Evolutionary conservation across 1,284 basidiomycete species (phyloP), one percentile per base, ranked within the genome.

Genomic region (Marasmius oreades): DNA sequence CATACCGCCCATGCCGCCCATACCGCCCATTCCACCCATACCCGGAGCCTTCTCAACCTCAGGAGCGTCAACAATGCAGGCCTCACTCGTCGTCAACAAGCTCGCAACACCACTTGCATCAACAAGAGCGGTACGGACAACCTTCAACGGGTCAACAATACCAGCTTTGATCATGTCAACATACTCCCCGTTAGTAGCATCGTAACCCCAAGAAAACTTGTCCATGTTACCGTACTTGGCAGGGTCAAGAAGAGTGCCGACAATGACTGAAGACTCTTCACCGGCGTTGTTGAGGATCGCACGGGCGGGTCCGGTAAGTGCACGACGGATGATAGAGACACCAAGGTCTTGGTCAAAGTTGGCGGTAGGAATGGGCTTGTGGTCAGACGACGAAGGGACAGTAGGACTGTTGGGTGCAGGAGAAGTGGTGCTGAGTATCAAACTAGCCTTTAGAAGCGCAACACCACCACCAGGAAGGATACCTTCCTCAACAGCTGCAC

Each of bases 301-400:
- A 57, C 94, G 90, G 18, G 90, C 82, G 10, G 93, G 93, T 62
- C 88, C 82, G 39, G 87, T 87, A 57, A 99, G 77, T 23, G 95
- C 95, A 23, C 91, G 86, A 55, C 88, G 86, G 74, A 98, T 93
- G 74, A 98, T 98, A 59, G 86, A 85, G 42, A 99, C 92, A 69
- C 96, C 96, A 55, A 98, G 90, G 70, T 95, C 90, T 71, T 98
- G 95, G 79, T 99, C 96, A 71, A 98, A 98, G 92, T 98, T 98
- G 72, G 79, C 78, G 3, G 92, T 92, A 44, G 83, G 73, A 65
- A 98, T 85, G 34, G 84, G 75, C 61, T 78, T 80, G 50, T 81
- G 78, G 68, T 90, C 85, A 1, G 82, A 67, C 20, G 76, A 74
- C 4, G 76, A 69, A 37, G 78, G 73, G 36, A 77, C 67, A 59